A percentile compares a stretch with the other conserved stretches of the same genome.
Evolutionary conservation across 2,329 filamentous ascomycete species (phyloP).

Genomic region (Fusarium nanum): DNA sequence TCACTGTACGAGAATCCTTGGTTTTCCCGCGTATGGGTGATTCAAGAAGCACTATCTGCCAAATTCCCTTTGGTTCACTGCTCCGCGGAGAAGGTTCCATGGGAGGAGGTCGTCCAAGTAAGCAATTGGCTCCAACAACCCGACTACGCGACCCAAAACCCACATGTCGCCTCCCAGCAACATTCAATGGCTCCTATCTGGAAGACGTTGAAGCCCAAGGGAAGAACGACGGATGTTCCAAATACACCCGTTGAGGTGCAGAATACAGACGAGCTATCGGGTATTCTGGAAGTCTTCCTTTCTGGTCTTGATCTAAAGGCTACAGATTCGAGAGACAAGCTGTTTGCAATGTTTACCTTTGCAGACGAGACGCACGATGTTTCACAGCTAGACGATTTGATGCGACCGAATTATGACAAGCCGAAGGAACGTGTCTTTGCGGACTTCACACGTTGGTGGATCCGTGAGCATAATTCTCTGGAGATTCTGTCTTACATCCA

Average conservation of each 20-base stretch:
- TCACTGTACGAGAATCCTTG: constrained; percentile 29
- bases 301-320: constrained; percentile 33
- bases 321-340: constrained; percentile 30
- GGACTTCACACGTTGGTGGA: constrained; percentile 39
- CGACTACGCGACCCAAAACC: constrained; percentile 9
- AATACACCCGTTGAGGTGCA: background rate
- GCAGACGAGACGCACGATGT: constrained; percentile 26
- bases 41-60: constrained; percentile 33
- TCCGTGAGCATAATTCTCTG: constrained; percentile 17
- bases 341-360: constrained; percentile 31
- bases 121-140: constrained; percentile 20
- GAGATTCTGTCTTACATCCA: constrained; percentile 25
- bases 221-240: background rate
- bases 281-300: constrained; percentile 30
- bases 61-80: constrained; percentile 9
- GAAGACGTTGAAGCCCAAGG: constrained; percentile 16
- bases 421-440: constrained; percentile 22
- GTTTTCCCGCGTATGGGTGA: constrained; percentile 33
- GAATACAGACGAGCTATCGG: background rate
- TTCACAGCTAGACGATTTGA: constrained; percentile 14
- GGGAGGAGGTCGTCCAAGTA: constrained; percentile 28
- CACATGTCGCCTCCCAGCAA: constrained; percentile 17
- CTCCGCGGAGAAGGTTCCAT: background rate
- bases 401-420: constrained; percentile 36
- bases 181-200: constrained; percentile 33